Percentiles rank a stretch among this genome's conserved stretches.
phyloP scores from a whole-genome alignment of 139 green algal genomes.

The Chlamydomonas sphaeroides region DNA sequence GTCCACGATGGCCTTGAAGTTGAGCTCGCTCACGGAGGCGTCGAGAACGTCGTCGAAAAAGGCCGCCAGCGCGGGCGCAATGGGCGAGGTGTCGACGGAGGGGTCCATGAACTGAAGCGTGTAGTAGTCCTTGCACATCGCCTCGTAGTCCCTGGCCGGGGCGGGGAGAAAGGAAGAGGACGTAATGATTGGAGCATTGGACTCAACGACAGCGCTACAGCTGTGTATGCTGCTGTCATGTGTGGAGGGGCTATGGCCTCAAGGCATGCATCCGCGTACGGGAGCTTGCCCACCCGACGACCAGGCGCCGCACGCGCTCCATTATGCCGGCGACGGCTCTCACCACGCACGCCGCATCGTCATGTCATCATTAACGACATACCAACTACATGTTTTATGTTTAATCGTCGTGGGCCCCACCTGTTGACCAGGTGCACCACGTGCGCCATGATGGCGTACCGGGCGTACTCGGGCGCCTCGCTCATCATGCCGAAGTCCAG shows the following conservation, averaged over 20 bases:
- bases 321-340: too few species aligned
- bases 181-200: too few species aligned
- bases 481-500: conserved; percentile 97
- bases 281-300: too few species aligned
- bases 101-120: conserved; percentile 88
- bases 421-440: conserved; percentile 97
- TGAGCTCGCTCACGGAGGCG: conserved; percentile 78
- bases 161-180: background rate
- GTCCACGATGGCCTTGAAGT: conserved; percentile 97
- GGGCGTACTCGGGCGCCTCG: conserved; percentile 78
- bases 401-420: background rate
- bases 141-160: conserved; percentile 69
- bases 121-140: conserved; percentile 96
- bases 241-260: too few species aligned
- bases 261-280: too few species aligned
- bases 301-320: too few species aligned
- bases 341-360: too few species aligned
- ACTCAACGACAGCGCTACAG: too few species aligned
- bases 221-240: too few species aligned
- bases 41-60: conserved; percentile 98
- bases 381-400: too few species aligned
- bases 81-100: conserved; percentile 92
- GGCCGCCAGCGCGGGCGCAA: conserved; percentile 89
- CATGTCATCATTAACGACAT: too few species aligned
- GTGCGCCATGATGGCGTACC: conserved; percentile 95